Base-by-base conservation (phyloP, 75 land plant genomes). In the Cupressus sempervirens region DNA sequence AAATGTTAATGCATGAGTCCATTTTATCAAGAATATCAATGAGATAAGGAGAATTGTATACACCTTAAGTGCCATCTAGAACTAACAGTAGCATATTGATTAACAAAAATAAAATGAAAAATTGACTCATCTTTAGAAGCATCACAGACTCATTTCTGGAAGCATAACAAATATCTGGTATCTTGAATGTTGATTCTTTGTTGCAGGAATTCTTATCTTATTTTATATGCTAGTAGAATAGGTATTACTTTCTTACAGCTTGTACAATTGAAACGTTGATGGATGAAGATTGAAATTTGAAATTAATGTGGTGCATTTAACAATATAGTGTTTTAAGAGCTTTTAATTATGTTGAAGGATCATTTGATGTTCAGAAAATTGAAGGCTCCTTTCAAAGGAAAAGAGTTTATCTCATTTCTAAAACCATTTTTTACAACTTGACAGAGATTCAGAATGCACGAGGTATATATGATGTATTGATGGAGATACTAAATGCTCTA, bases 401-500 rank as follows among this genome's bases (percentile, higher is more conserved):
- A n/a, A n/a, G n/a, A n/a, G n/a, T n/a, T n/a, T n/a, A n/a, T n/a
- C n/a, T n/a, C n/a, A n/a, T n/a, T n/a, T n/a, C n/a, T n/a, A 62
- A 62, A 48, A 23, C 43, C 50, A 32, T 29, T 86, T n/a, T 35
- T 15, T 88, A 76, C 94, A 94, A 96, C 87, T 84, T 90, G 83
- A 40, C 83, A 35, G 96, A 94, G 29, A 92, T 94, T 41, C 84
- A 93, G 84, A 90, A 82, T 89, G 96, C 98, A 81, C 91, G 85
- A 35, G 94, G 95, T 73, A 85, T 91, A 29, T 86, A 87, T 45
- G 98, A 98, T 85, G 92, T 98, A 9, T 85, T 96, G 43, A 76
- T 48, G 70, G 98, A 98, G 82, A 98, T 98, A 93, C 91, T 98
- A 26, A 89, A 83, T 90, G 99, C 98, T 4, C 75, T 98, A 84